phyloP scores from a whole-genome alignment of 2,329 filamentous ascomycete genomes.

The Paecilomyces variotii region DNA sequence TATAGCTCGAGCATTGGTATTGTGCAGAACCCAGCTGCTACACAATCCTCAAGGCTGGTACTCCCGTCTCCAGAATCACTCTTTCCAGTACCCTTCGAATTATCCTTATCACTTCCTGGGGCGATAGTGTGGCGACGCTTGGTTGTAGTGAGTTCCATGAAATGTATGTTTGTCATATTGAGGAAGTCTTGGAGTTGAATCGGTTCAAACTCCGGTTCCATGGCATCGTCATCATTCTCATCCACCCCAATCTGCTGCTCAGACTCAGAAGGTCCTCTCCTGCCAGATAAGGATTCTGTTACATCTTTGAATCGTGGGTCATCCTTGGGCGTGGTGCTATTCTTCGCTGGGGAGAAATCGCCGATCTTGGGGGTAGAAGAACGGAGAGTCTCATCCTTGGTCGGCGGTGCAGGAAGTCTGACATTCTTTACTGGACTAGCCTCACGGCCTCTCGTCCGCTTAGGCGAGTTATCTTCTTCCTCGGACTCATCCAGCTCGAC shows the following conservation, averaged over 20 bases:
- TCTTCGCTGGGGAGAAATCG: constrained; percentile 24
- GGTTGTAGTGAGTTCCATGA: constrained; percentile 97
- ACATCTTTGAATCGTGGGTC: constrained; percentile 50
- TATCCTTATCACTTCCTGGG: constrained; percentile 40
- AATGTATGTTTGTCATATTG: constrained; percentile 90
- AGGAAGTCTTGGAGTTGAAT: constrained; percentile 89
- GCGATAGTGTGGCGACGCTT: constrained; percentile 81
- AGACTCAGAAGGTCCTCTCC: constrained; percentile 12
- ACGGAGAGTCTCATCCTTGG: constrained; percentile 55
- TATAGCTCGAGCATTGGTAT: constrained; percentile 90
- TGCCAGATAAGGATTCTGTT: constrained; percentile 13
- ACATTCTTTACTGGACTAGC: constrained; percentile 71
- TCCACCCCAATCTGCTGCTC: constrained; percentile 36
- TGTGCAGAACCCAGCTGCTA: constrained; percentile 83
- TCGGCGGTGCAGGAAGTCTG: constrained; percentile 59
- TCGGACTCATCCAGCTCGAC: constrained; percentile 58
- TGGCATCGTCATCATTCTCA: constrained; percentile 38
- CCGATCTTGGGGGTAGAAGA: constrained; percentile 40
- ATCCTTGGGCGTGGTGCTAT: constrained; percentile 46
- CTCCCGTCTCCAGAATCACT: constrained; percentile 18
- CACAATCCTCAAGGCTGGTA: constrained; percentile 59
- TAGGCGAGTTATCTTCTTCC: constrained; percentile 48
- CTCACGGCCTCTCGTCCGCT: constrained; percentile 63
- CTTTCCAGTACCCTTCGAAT: constrained; percentile 17
- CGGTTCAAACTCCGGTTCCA: constrained; percentile 43